These are phyloP conservation scores for Wickerhamomyces canadensis DNA, from an alignment of 805 yeast genomes.

Conservation along the genomic window DNA sequence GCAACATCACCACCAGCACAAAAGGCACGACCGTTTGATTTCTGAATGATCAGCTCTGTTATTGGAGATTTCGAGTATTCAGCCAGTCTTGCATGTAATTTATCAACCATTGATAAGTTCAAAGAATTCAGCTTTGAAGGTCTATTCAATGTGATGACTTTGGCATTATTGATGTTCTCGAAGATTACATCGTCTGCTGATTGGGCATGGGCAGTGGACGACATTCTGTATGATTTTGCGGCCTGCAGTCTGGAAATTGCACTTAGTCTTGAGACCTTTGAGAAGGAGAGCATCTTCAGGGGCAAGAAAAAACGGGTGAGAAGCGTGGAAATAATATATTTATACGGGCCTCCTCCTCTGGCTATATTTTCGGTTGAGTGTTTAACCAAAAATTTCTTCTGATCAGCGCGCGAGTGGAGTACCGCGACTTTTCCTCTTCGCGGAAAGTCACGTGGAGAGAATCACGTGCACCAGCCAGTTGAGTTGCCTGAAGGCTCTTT, in stretches of 20 bases:
- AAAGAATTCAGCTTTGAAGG: slow-evolving; percentile 82
- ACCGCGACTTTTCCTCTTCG: not conserved
- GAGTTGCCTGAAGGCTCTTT: too few relatives aligned
- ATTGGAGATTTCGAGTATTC: slow-evolving; percentile 71
- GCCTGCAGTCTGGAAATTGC: not conserved
- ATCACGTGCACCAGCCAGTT: too few relatives aligned
- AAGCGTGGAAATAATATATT: too few relatives aligned
- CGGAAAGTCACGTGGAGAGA: not conserved
- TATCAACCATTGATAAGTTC: slow-evolving; percentile 65
- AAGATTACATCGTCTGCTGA: slow-evolving; percentile 54
- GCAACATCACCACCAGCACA: slow-evolving; percentile 98
- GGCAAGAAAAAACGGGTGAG: too few relatives aligned
- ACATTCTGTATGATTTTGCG: not conserved
- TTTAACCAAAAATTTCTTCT: not conserved
- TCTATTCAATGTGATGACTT: slow-evolving; percentile 74
- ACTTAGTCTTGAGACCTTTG: not conserved
- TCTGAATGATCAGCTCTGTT: slow-evolving; percentile 61
- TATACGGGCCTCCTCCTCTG: too few relatives aligned
- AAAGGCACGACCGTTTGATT: slow-evolving; percentile 56
- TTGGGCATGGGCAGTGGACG: slow-evolving; percentile 1
- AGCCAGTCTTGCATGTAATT: slow-evolving; percentile 63
- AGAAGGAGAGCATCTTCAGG: not conserved
- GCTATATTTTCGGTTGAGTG: too few relatives aligned
- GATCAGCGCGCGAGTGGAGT: not conserved
- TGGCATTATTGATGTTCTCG: slow-evolving; percentile 54